Evolutionary conservation across 768 basidiomycete genomes (phyloP), one percentile per base, ranked within the genome.

Genomic region (Suillus subalutaceus): DNA sequence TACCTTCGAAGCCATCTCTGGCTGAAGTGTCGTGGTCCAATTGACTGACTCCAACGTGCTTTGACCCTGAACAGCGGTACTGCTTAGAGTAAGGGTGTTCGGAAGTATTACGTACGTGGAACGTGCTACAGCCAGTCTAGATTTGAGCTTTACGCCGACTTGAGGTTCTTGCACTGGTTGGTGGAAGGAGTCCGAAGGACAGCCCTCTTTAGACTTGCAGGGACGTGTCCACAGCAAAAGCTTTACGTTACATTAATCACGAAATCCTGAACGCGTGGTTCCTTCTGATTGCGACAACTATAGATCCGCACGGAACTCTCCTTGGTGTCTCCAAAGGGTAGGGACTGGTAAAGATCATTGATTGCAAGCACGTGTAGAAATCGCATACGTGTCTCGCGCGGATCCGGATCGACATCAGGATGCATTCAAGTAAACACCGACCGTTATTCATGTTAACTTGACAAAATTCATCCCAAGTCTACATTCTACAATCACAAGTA

Each of bases 1-100:
- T 23, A 81, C 75, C 65, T 78, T 83, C 71, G 76, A 78, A 68
- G 84, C 80, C 87, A 89, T 88, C 32, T 55, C 32, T 35, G 32
- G 52, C 37, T 15, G 26, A 40, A 65, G 26, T 26, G 26, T 41
- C 10, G 40, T 59, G 16, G 23, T 40, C n/a, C 13, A 38, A 50
- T 15, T 26, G 48, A 26, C n/a, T 2, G n/a, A 58, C 4, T 20
- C 30, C 52, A 53, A 53, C 30, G 53, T 55, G n/a, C 57, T 40
- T 26, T 13, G n/a, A 58, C 15, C 15, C 37, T 37, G 35, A 9
- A 55, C 7, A 52, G 50, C 15, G 50, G 30, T 16, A 44, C 32
- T 20, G 26, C 26, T 26, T 26, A 26, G 26, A 26, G 32, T 32
- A 32, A 32, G 32, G 32, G 32, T 0, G 32, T 32, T 32, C 32